These are phyloP conservation scores for Mycena olivaceomarginata DNA, from an alignment of 768 basidiomycete species.

Conservation along the genomic window DNA sequence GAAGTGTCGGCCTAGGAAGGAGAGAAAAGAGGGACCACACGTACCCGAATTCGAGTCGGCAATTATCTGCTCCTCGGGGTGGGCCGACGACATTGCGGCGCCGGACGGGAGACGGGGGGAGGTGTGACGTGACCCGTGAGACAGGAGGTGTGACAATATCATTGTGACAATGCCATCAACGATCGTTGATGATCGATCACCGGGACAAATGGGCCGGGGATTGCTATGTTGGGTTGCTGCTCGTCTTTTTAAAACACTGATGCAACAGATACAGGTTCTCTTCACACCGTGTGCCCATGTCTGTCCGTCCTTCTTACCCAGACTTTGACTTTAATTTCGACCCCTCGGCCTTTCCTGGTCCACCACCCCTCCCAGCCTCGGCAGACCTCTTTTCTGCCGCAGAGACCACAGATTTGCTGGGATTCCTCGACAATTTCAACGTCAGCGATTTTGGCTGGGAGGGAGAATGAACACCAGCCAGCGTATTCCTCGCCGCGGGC, in stretches of 20 bases:
- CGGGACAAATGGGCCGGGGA: neutral
- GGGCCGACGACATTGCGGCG: neutral
- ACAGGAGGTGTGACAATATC: neutral
- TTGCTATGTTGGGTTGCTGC: neutral
- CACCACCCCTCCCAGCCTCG: conserved; percentile 77
- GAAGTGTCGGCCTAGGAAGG: too few relatives aligned
- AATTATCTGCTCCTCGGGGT: conserved; percentile 59
- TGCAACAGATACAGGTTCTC: conserved; percentile 36
- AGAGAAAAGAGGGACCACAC: too few relatives aligned
- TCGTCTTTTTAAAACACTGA: conserved; percentile 15
- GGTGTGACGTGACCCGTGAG: neutral
- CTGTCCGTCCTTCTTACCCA: conserved; percentile 70
- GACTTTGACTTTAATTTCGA: conserved; percentile 81
- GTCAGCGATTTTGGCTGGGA: conserved; percentile 71
- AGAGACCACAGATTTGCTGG: conserved; percentile 87
- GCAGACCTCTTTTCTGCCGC: conserved; percentile 87
- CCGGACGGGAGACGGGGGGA: neutral
- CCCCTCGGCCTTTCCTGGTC: conserved; percentile 78
- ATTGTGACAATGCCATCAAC: neutral
- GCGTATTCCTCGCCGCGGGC: conserved; percentile 49
- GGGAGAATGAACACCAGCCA: conserved; percentile 21
- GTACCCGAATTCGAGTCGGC: too few relatives aligned
- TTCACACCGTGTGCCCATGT: conserved; percentile 53
- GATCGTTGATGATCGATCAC: neutral
- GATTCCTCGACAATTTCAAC: conserved; percentile 88